Evolutionary conservation across 768 basidiomycete species (phyloP).

Genomic region (Xerocomellus intermedius): DNA sequence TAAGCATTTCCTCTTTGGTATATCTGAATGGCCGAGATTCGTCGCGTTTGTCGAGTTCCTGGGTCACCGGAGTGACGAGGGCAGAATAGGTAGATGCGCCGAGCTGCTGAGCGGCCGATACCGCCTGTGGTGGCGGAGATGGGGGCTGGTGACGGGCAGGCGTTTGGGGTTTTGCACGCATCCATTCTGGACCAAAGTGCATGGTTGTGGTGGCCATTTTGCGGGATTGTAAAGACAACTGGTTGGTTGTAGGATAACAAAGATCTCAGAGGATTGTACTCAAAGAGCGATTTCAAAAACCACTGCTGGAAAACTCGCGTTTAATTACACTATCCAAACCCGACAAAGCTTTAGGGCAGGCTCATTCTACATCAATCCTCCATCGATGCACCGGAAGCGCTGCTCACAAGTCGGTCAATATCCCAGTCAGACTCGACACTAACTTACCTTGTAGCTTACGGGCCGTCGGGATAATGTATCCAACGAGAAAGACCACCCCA

Average conservation of each 20-base stretch:
- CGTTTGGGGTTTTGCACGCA: slow-evolving; percentile 74
- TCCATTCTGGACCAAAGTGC: slow-evolving; percentile 94
- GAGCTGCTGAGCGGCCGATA: slow-evolving; percentile 44
- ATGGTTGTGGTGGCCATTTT: slow-evolving; percentile 64
- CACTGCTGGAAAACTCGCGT: slow-evolving; percentile 26
- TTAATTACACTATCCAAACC: slow-evolving; percentile 14
- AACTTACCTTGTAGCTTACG: slow-evolving; percentile 79
- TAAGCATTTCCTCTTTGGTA: slow-evolving; percentile 80
- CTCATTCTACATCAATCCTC: slow-evolving; percentile 51
- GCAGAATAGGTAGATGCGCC: slow-evolving; percentile 71
- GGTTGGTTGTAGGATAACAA: not conserved
- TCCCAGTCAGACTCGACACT: not conserved
- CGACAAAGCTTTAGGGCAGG: slow-evolving; percentile 35
- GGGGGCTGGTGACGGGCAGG: slow-evolving; percentile 53
- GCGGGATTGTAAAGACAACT: slow-evolving; percentile 9
- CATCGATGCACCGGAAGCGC: slow-evolving; percentile 69
- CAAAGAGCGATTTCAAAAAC: slow-evolving; percentile 20
- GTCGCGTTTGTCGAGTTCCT: slow-evolving; percentile 56
- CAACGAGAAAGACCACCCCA: slow-evolving; percentile 70
- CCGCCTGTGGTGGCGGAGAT: slow-evolving; percentile 53
- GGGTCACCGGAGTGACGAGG: slow-evolving; percentile 47
- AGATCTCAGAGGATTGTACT: slow-evolving; percentile 5
- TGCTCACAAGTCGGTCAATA: slow-evolving; percentile 30
- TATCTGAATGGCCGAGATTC: slow-evolving; percentile 80
- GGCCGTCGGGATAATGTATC: slow-evolving; percentile 82